A percentile compares a stretch with the other conserved stretches of the same genome.
Evolutionary conservation across 768 basidiomycete species (phyloP).

Genomic region (Mycena haematopus): DNA sequence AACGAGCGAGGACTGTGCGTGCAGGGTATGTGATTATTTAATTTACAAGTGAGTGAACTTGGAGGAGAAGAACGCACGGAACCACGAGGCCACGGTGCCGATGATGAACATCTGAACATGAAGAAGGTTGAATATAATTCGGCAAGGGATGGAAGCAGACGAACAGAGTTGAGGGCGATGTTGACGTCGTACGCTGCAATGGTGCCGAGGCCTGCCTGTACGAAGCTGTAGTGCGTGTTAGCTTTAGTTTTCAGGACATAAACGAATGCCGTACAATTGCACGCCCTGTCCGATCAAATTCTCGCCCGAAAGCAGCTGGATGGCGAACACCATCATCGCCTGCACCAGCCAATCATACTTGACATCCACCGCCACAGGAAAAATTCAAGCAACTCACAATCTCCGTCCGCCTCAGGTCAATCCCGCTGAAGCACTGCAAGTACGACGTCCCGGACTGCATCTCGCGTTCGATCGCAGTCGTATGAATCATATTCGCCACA

Average conservation of each 20-base stretch:
- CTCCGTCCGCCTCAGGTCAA: slow-evolving; percentile 32
- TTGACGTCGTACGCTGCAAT: slow-evolving; percentile 29
- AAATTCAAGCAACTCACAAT: slow-evolving; percentile 25
- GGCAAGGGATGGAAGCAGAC: no score
- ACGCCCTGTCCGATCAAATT: slow-evolving; percentile 35
- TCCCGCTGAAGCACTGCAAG: slow-evolving; percentile 31
- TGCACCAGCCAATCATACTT: not conserved
- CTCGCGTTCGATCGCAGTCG: slow-evolving; percentile 32
- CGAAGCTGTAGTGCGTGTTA: slow-evolving; percentile 15
- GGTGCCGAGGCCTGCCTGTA: slow-evolving; percentile 28
- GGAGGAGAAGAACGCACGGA: not conserved
- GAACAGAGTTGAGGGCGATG: slow-evolving; percentile 31
- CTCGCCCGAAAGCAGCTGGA: slow-evolving; percentile 33
- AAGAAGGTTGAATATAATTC: no score
- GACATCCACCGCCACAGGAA: not conserved
- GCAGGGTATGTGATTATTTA: no score
- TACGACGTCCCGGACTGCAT: slow-evolving; percentile 32
- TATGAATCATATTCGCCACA: slow-evolving; percentile 34
- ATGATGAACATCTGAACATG: slow-evolving; percentile 35
- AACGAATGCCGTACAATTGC: slow-evolving; percentile 22
- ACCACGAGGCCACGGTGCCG: slow-evolving; percentile 34
- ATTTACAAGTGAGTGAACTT: no score
- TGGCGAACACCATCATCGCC: slow-evolving; percentile 36
- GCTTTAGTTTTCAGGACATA: no score
- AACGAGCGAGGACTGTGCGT: slow-evolving; percentile 25